Percentiles rank a stretch among this genome's conserved stretches.
These are phyloP conservation scores for Hericium rajendrae DNA, from an alignment of 768 basidiomycete species.

Conservation along the genomic window DNA sequence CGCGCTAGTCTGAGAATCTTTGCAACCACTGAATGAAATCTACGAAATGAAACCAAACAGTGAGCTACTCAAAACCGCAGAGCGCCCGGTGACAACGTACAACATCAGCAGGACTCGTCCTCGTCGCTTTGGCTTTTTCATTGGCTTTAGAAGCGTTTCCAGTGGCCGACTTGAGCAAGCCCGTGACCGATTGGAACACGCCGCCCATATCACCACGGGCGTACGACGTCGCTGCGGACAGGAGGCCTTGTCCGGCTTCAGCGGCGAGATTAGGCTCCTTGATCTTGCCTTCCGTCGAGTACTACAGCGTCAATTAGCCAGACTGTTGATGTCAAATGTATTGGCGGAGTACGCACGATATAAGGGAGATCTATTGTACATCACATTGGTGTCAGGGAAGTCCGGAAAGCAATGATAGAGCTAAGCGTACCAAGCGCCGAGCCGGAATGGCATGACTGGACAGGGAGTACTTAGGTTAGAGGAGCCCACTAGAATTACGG, in stretches of 20 bases:
- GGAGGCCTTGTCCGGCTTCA: conserved; percentile 79
- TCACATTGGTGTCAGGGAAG: too few relatives aligned
- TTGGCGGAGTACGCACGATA: conserved; percentile 13
- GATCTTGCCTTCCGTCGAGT: conserved; percentile 90
- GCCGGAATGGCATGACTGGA: conserved; percentile 38
- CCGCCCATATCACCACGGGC: conserved; percentile 74
- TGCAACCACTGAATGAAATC: conserved; percentile 83
- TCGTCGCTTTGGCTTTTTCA: conserved; percentile 37
- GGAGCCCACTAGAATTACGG: not conserved
- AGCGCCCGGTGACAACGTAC: conserved; percentile 35
- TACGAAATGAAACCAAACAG: conserved; percentile 19
- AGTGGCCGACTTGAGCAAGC: conserved; percentile 66
- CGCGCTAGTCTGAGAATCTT: conserved; percentile 78
- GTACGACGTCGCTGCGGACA: conserved; percentile 73
- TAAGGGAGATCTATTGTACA: conserved; percentile 24
- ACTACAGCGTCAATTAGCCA: conserved; percentile 30
- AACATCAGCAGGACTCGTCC: conserved; percentile 83
- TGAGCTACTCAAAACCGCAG: not conserved
- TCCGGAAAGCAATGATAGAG: not conserved
- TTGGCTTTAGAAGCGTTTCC: conserved; percentile 57
- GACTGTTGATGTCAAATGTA: not conserved
- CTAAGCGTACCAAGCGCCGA: conserved; percentile 29
- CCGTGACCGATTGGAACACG: conserved; percentile 61
- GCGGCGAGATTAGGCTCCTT: conserved; percentile 87
- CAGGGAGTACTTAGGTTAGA: conserved; percentile 3